Evolutionary conservation across 1,284 basidiomycete genomes (phyloP).

Genomic region (Trichosporon faecale): DNA sequence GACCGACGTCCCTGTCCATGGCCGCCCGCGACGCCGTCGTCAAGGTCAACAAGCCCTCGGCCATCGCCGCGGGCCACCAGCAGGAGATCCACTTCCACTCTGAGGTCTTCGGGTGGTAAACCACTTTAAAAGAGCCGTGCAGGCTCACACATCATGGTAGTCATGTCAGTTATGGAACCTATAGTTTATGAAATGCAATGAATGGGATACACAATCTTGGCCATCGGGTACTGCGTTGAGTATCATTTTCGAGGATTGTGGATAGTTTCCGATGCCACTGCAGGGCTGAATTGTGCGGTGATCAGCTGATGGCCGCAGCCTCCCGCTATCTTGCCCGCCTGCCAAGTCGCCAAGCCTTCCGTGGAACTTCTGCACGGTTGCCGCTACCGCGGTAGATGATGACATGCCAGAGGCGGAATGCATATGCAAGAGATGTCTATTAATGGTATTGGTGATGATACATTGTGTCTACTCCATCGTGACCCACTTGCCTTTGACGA

Average conservation of each 20-base stretch:
- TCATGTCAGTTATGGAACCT: not conserved
- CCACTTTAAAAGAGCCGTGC: not conserved
- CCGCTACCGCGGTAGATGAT: not conserved
- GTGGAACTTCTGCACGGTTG: not conserved
- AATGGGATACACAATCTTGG: not conserved
- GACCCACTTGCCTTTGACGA: conserved; percentile 52
- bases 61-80: conserved; percentile 30
- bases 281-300: not conserved
- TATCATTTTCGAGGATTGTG: not conserved
- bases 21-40: conserved; percentile 29
- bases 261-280: not conserved
- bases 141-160: conserved; percentile 1
- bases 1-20: conserved; percentile 27
- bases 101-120: conserved; percentile 40
- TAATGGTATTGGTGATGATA: conserved; percentile 21
- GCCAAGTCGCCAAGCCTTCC: not conserved
- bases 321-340: not conserved
- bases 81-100: conserved; percentile 27
- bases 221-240: too few relatives aligned
- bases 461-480: conserved; percentile 31
- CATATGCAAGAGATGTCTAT: not conserved
- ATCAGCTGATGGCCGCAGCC: not conserved
- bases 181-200: conserved; percentile 7
- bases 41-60: conserved; percentile 22
- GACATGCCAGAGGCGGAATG: not conserved